These are phyloP conservation scores for Collybia mongolica DNA, from an alignment of 768 basidiomycete species.

Conservation along the genomic window DNA sequence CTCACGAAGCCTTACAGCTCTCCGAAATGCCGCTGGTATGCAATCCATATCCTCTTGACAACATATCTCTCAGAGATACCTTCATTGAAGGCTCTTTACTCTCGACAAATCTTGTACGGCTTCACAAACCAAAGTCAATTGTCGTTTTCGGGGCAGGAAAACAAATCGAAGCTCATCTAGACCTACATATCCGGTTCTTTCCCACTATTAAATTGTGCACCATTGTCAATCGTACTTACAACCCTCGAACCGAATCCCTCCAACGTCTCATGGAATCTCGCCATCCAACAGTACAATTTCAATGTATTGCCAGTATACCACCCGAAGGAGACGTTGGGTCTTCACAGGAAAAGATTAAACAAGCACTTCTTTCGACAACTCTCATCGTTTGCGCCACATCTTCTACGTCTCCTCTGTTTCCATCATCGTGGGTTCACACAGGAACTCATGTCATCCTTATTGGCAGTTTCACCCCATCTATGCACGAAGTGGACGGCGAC, in stretches of 20 bases:
- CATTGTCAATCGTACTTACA: conserved; percentile 62
- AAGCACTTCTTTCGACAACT: conserved; percentile 39
- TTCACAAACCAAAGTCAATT: conserved; percentile 36
- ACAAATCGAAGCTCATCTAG: conserved; percentile 65
- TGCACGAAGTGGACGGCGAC: conserved; percentile 70
- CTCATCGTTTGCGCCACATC: conserved; percentile 80
- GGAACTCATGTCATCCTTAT: conserved; percentile 74
- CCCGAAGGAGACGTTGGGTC: conserved; percentile 1
- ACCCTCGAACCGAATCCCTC: conserved; percentile 45
- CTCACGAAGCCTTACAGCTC: conserved; percentile 72
- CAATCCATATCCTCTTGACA: not conserved
- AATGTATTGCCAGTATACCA: conserved; percentile 11
- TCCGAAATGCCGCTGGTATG: conserved; percentile 79
- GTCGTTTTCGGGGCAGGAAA: conserved; percentile 75
- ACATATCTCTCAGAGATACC: not conserved
- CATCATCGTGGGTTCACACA: conserved; percentile 56
- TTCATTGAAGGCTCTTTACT: conserved; percentile 58
- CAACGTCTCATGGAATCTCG: conserved; percentile 17
- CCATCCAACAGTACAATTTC: conserved; percentile 24
- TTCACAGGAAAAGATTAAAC: conserved; percentile 17
- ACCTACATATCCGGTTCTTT: conserved; percentile 58
- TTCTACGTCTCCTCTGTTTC: conserved; percentile 68
- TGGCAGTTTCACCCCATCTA: conserved; percentile 78
- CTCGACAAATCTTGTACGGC: conserved; percentile 54
- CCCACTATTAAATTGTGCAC: conserved; percentile 49